phyloP scores from a whole-genome alignment of 257 asterid genomes.

The Coffea canephora region DNA sequence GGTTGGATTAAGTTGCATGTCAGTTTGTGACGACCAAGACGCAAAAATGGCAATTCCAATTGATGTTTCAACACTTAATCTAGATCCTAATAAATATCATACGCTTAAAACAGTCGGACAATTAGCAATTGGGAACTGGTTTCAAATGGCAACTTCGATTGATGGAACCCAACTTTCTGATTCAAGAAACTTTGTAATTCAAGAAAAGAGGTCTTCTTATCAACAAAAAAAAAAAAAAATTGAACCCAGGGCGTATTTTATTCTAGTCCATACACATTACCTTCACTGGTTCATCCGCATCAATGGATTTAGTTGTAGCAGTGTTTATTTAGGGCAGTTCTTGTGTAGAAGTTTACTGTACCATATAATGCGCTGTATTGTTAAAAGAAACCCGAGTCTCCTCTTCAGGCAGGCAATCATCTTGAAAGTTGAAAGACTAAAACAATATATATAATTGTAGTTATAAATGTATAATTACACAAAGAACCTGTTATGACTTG shows the following conservation, averaged over 20 bases:
- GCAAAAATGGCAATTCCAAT: not conserved
- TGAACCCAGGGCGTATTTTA: not conserved
- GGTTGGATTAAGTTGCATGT: not conserved
- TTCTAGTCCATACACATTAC: not conserved
- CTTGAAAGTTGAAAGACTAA: conserved; percentile 13
- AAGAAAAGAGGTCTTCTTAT: too few relatives aligned
- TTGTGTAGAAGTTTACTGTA: not conserved
- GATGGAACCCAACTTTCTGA: not conserved
- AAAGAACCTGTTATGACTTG: conserved; percentile 10
- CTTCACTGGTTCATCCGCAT: too few relatives aligned
- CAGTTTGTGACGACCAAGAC: not conserved
- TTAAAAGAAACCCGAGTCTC: not conserved
- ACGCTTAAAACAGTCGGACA: not conserved
- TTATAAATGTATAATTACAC: conserved; percentile 1
- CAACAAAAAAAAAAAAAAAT: too few relatives aligned
- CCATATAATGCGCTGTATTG: not conserved
- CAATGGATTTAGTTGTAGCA: too few relatives aligned
- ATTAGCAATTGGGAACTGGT: not conserved
- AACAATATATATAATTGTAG: not conserved
- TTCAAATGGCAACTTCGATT: not conserved
- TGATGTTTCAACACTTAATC: not conserved
- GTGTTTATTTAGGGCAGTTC: not conserved
- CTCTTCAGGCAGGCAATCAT: conserved; percentile 1
- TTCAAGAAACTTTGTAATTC: not conserved
- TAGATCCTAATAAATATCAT: not conserved